Evolutionary conservation across 1,284 basidiomycete genomes (phyloP).

Genomic region (Cryptococcus sp.): DNA sequence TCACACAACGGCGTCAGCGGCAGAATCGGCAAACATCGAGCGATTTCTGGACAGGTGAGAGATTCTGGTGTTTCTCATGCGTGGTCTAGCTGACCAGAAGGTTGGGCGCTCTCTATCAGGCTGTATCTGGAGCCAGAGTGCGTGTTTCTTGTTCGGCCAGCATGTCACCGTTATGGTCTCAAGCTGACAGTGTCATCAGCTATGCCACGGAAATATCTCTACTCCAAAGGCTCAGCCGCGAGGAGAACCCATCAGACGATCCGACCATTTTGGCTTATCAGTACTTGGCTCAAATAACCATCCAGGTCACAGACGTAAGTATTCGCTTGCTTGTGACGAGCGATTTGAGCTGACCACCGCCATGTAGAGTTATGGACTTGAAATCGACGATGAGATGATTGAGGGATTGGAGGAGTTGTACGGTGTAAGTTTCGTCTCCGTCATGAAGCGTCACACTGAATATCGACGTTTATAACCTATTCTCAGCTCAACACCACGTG

Average conservation of each 20-base stretch:
- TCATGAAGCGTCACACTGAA: neutral
- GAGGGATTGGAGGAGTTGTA: slow-evolving; percentile 19
- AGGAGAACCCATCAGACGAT: slow-evolving; percentile 16
- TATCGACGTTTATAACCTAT: neutral
- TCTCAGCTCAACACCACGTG: slow-evolving; percentile 20
- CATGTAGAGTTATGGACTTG: slow-evolving; percentile 28
- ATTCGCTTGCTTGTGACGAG: neutral
- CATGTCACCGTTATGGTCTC: neutral
- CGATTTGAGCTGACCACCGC: no score
- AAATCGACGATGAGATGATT: slow-evolving; percentile 17
- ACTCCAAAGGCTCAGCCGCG: slow-evolving; percentile 8
- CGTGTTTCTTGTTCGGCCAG: neutral
- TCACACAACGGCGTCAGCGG: slow-evolving; percentile 5
- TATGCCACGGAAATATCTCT: slow-evolving; percentile 11
- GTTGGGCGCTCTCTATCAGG: no score
- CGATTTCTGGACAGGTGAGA: slow-evolving; percentile 8
- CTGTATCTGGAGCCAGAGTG: slow-evolving; percentile 22
- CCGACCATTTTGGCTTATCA: slow-evolving; percentile 22
- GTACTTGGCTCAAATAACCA: slow-evolving; percentile 30
- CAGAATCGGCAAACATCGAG: neutral
- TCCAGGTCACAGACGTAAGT: slow-evolving; percentile 23
- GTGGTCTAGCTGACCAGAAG: neutral
- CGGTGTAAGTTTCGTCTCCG: neutral
- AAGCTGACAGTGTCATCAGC: slow-evolving; percentile 1
- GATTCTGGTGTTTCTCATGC: neutral